Evolutionary conservation across 2,329 filamentous ascomycete genomes (phyloP).

Genomic region (Paramyrothecium roridum): DNA sequence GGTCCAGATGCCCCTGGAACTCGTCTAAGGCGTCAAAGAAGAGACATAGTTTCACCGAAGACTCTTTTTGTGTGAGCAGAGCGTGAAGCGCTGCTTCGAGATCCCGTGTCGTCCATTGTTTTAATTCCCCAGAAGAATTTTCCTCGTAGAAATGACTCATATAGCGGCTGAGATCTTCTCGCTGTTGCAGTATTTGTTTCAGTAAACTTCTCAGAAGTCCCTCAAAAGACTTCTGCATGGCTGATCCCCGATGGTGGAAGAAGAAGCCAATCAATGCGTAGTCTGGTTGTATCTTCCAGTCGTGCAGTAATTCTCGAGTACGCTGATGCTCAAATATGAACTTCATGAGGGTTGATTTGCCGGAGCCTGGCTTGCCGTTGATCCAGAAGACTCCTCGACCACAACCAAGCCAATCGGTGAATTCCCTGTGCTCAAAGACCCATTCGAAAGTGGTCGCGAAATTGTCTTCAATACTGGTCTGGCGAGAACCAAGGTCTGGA

Average conservation of each 20-base stretch:
- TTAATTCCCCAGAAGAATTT: too few species aligned
- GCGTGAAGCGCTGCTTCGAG: too few species aligned
- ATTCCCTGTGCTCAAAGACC: not conserved
- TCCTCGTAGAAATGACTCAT: too few species aligned
- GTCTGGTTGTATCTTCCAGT: not conserved
- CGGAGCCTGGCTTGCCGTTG: not conserved
- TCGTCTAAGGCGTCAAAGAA: too few species aligned
- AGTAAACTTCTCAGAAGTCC: not conserved
- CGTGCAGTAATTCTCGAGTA: not conserved
- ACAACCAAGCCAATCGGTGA: not conserved
- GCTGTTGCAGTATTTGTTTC: too few species aligned
- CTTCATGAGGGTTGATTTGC: constrained; percentile 1
- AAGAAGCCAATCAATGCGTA: not conserved
- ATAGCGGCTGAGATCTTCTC: too few species aligned
- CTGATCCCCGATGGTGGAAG: not conserved
- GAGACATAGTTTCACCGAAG: too few species aligned
- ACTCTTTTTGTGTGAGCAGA: too few species aligned
- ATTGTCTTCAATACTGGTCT: not conserved
- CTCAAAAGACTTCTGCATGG: not conserved
- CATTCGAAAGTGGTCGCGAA: not conserved
- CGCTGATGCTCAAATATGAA: not conserved
- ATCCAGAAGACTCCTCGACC: not conserved
- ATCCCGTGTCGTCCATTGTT: too few species aligned
- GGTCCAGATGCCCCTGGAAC: too few species aligned
- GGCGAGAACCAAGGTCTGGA: not conserved